These are phyloP conservation scores for Entoloma clypeatum DNA, from an alignment of 1,284 basidiomycete species.

Conservation along the genomic window DNA sequence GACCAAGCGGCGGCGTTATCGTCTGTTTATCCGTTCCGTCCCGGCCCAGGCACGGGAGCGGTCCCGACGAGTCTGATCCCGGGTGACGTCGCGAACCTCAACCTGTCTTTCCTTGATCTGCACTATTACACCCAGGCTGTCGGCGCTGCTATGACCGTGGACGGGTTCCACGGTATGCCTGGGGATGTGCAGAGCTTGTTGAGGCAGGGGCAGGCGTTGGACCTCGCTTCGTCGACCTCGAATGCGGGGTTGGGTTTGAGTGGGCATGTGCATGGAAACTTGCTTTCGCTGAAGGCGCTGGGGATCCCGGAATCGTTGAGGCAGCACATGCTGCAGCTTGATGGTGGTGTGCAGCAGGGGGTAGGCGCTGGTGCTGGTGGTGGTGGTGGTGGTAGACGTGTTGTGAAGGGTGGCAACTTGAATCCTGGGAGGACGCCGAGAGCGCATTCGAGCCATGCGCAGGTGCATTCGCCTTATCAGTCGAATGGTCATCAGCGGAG, in stretches of 20 bases:
- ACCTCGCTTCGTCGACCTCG: constrained; percentile 47
- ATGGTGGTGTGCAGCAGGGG: constrained; percentile 2
- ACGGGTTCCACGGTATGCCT: constrained; percentile 12
- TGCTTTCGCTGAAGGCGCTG: constrained; percentile 12
- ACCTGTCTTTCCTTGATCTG: constrained; percentile 65
- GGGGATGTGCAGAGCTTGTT: constrained; percentile 20
- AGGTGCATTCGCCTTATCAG: too few relatives aligned
- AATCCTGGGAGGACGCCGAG: constrained; percentile 16
- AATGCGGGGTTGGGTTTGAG: constrained; percentile 31
- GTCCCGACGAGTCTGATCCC: too few relatives aligned
- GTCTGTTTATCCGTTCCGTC: too few relatives aligned
- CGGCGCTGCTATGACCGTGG: constrained; percentile 18
- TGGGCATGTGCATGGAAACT: constrained; percentile 19
- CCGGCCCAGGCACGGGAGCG: too few relatives aligned
- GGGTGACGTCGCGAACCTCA: constrained; percentile 42
- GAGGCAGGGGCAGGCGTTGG: constrained; percentile 58
- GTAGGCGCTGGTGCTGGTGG: constrained; percentile 11
- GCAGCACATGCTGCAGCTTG: constrained; percentile 22
- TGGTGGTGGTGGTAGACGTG: constrained; percentile 1
- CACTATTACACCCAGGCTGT: constrained; percentile 53
- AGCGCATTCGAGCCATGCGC: constrained; percentile 40
- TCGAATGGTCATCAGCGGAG: too few relatives aligned
- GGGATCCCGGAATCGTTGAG: constrained; percentile 26
- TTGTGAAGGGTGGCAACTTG: background rate
- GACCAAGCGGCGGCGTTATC: too few relatives aligned